Evolutionary conservation across 306 rosid species (phyloP).

Genomic region (cucumber (Cucumis sativus)): DNA sequence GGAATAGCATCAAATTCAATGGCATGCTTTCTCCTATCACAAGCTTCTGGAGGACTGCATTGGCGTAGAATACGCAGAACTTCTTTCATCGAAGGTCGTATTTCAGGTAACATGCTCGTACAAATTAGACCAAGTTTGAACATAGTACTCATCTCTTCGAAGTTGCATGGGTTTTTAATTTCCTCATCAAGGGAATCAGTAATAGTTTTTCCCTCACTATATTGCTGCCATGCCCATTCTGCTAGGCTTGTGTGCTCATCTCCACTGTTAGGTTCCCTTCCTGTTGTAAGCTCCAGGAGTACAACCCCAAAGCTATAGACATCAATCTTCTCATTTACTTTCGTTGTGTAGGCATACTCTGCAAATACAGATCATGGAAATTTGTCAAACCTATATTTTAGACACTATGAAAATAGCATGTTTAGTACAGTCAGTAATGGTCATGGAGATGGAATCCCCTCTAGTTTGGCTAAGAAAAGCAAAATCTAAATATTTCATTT

Average conservation of each 20-base stretch:
- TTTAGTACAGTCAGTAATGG: neutral
- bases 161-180: constrained; percentile 31
- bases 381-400: constrained; percentile 1
- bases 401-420: neutral
- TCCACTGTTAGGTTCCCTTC: constrained; percentile 42
- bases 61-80: constrained; percentile 50
- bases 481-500: neutral
- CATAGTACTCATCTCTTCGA: constrained; percentile 42
- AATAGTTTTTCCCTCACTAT: constrained; percentile 35
- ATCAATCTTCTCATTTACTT: constrained; percentile 65
- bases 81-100: constrained; percentile 60
- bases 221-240: constrained; percentile 64
- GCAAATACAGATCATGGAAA: constrained; percentile 15
- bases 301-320: constrained; percentile 84
- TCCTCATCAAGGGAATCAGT: constrained; percentile 41
- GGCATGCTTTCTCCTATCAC: constrained; percentile 17
- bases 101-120: constrained; percentile 47
- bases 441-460: neutral
- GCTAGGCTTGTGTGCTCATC: constrained; percentile 45
- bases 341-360: constrained; percentile 61
- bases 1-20: constrained; percentile 41
- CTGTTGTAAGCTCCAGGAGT: constrained; percentile 67
- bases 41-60: constrained; percentile 18
- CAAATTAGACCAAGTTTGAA: constrained; percentile 70
- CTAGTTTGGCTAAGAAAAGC: neutral